Evolutionary conservation across 2,329 filamentous ascomycete genomes (phyloP), one percentile per base, ranked within the genome.

Genomic region (Ophiostoma himal-ulmi): DNA sequence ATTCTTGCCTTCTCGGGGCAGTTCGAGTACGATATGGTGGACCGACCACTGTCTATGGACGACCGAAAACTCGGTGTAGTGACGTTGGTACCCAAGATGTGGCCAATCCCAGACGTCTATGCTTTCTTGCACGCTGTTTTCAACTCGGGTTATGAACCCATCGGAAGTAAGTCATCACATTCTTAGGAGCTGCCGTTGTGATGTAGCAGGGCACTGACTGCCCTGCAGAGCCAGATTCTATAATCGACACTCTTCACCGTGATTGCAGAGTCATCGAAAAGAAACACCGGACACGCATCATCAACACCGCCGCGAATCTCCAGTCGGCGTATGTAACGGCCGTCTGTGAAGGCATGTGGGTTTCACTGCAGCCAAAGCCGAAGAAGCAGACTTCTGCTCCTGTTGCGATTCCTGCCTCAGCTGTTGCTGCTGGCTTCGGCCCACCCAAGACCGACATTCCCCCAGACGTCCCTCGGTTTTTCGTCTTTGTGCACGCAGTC

Each of bases 51-150:
- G 11, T 11, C 30, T 20, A 22, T 37, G 11, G 37, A 26, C 5
- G 65, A 22, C 26, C 13, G 7, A 26, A 17, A 60, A n/a, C 26
- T 22, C 37, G 62, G 41, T 1, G 13, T 72, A 3, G 10, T 64
- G 17, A 68, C 70, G 22, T 68, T 71, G 26, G 26, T 36, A 1
- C 64, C 64, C 26, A 54, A 62, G 3, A 14, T 71, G 22, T 26
- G 30, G 37, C 57, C 70, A 6, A 72, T 73, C 39, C 70, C 70
- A 1, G 69, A 73, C n/a, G 52, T 73, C 2, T 72, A 72, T n/a
- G 69, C 70, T 1, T 69, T 73, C 14, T 34, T 73, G 48, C 72
- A 73, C 34, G 70, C 68, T 26, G 68, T 70, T 5, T 41, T 72
- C 17, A 72, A 73, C 66, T 64, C 68, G 22, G 57, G 57, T 13